A percentile compares a stretch with the other conserved stretches of the same genome.
Conservation (phyloP, 2,329 filamentous ascomycete species). For the Penicillium sp. region DNA sequence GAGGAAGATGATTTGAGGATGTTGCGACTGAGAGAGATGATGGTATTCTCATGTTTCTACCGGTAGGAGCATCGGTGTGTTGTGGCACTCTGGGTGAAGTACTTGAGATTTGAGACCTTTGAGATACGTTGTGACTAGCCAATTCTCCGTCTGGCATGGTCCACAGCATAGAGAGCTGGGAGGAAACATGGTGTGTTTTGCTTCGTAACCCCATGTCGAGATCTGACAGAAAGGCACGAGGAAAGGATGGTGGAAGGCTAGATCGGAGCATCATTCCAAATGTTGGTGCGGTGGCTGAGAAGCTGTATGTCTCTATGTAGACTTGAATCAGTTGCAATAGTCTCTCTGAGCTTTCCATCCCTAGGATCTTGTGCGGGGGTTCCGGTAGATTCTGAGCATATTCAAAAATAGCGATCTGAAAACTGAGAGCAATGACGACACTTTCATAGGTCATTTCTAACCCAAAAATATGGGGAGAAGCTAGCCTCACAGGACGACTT, state of each 20-base stretch:
- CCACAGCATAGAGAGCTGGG: conserved; percentile 34
- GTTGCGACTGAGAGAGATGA: conserved; percentile 6
- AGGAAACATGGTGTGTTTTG: conserved; percentile 29
- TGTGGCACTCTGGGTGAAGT: conserved; percentile 10
- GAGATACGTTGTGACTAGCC: neutral
- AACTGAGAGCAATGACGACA: conserved; percentile 25
- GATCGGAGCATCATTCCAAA: conserved; percentile 43
- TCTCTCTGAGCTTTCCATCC: conserved; percentile 36
- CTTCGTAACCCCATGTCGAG: conserved; percentile 28
- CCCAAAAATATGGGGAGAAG: conserved; percentile 35
- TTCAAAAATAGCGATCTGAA: conserved; percentile 28
- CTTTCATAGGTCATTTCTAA: conserved; percentile 38
- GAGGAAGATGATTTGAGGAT: conserved; percentile 11
- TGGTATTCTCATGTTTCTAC: conserved; percentile 7
- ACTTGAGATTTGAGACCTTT: conserved; percentile 2
- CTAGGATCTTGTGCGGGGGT: conserved; percentile 28
- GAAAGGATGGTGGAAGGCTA: conserved; percentile 26
- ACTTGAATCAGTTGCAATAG: conserved; percentile 37
- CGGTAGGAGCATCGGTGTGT: conserved; percentile 4
- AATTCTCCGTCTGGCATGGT: conserved; percentile 13
- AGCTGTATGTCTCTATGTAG: conserved; percentile 44
- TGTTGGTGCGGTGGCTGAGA: conserved; percentile 42
- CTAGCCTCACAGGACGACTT: conserved; percentile 21
- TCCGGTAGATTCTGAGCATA: conserved; percentile 22
- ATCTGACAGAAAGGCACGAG: conserved; percentile 18